Evolutionary conservation across 2,329 filamentous ascomycete species (phyloP), one percentile per base, ranked within the genome.

Genomic region (Trematosphaeria pertusa): DNA sequence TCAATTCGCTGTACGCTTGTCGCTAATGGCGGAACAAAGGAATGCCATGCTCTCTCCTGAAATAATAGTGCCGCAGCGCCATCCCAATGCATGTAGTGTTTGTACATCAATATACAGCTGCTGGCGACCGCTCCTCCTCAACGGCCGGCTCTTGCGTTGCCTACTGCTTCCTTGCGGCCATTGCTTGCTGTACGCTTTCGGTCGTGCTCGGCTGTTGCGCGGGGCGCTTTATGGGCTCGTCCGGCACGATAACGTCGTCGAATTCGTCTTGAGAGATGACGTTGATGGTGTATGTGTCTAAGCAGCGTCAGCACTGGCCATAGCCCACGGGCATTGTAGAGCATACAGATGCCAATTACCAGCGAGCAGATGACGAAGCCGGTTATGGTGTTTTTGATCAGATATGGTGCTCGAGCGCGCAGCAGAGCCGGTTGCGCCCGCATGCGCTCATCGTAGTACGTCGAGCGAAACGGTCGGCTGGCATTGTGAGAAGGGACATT

Each of bases 221-320:
- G 5, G 75, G 64, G n/a, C 77, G 72, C 49, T 80, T 75, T 38
- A 75, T 72, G 37, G 89, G 87, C 41, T 82, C 78, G 69, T 90
- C 88, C 20, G 94, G 94, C 28, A 97, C 87, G 69, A 91, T 87
- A 62, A 97, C 92, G 70, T 99, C 94, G 47, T 92, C 89, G 76
- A 99, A 99, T 59, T 97, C 90, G 73, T 97, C 94, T 75, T 97
- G 94, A 33, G 93, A 91, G 67, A 99, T 89, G 43, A 90, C 91
- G 58, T 80, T 83, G 69, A 99, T 87, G 32, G 87, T 89, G 71
- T 83, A 89, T 43, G 81, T 75, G 67, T 89, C 87, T 88, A 37
- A 7, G 6, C 9, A 30, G 8, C 3, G 46, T 67, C 3, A 64
- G 64, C 39, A 33, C 24, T 28, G 12, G n/a, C n/a, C n/a, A 3